phyloP scores from a whole-genome alignment of 768 basidiomycete species.

The Suillus lakei region DNA sequence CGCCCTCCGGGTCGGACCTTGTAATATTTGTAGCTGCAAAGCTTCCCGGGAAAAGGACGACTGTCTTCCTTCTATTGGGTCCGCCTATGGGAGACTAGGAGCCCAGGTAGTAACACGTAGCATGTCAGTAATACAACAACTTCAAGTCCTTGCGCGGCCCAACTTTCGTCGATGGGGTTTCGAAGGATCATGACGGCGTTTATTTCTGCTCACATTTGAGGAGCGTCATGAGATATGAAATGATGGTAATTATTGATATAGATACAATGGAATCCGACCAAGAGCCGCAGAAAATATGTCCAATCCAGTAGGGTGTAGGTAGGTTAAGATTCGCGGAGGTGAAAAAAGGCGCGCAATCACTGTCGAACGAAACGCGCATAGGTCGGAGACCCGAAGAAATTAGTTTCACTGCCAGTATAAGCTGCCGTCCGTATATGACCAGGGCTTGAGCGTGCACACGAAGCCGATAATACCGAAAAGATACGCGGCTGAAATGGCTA shows the following conservation, averaged over 20 bases:
- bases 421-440: slow-evolving; percentile 47
- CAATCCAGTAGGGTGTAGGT: not conserved
- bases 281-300: not conserved
- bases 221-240: not conserved
- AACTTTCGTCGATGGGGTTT: not conserved
- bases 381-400: not conserved
- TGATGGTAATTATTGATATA: not conserved
- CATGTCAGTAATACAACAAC: not conserved
- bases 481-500: slow-evolving; percentile 64
- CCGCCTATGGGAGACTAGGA: not conserved
- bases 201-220: not conserved
- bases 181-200: not conserved
- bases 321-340: not conserved
- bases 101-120: not conserved
- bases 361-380: not conserved
- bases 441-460: slow-evolving; percentile 51
- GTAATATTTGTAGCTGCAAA: not conserved
- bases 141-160: not conserved
- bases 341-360: not conserved
- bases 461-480: slow-evolving; percentile 65
- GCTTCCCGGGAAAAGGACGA: not conserved
- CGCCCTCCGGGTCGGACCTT: not conserved
- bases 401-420: slow-evolving; percentile 46
- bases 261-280: not conserved
- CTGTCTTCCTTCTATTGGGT: not conserved